Evolutionary conservation across 2,329 filamentous ascomycete genomes (phyloP), one percentile per base, ranked within the genome.

Genomic region (Fusarium sp.): DNA sequence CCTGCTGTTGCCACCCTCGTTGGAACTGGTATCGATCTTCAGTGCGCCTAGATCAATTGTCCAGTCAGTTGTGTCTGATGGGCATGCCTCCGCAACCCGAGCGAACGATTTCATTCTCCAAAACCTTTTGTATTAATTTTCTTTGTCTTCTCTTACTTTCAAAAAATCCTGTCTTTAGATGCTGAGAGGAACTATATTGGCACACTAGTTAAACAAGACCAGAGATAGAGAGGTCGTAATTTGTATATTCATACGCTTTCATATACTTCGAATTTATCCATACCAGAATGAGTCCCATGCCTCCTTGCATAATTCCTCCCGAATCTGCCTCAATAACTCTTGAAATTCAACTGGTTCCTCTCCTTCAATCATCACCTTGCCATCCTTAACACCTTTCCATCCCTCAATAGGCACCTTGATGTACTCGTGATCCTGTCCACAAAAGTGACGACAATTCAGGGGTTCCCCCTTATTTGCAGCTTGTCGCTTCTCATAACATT

Each of bases 351-450:
- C 35, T 2, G 62, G 64, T 1, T 75, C 74, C 29, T 76, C 72
- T 14, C 71, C 74, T 7, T 75, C 74, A n/a, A 76, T 11, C 34
- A 42, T 61, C 10, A 76, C 31, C 22, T 70, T 67, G 6, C 72
- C 72, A 34, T 74, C 66, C 65, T 72, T 69, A 27, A 76, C 65
- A 4, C 74, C 74, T 8, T 56, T 18, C 74, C 74, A 76, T 2
- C 74, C 74, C 31, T 76, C 65, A 2, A 75, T 67, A 3, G 74
- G 73, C 18, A 64, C 45, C 47, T 74, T 75, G 38, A 76, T 35
- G 34, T 69, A 67, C 31, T 69, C 62, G 13, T 76, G 74, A 3
- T 67, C 52, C 7, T 37, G 65, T 8, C 72, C 74, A 31, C 71
- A 72, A 13, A 56, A 76, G n/a, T 66, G 59, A 6, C 63, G 47